Evolutionary conservation across 495 filamentous ascomycete genomes (phyloP).

Genomic region (Melanomma pulvis-pyrius): DNA sequence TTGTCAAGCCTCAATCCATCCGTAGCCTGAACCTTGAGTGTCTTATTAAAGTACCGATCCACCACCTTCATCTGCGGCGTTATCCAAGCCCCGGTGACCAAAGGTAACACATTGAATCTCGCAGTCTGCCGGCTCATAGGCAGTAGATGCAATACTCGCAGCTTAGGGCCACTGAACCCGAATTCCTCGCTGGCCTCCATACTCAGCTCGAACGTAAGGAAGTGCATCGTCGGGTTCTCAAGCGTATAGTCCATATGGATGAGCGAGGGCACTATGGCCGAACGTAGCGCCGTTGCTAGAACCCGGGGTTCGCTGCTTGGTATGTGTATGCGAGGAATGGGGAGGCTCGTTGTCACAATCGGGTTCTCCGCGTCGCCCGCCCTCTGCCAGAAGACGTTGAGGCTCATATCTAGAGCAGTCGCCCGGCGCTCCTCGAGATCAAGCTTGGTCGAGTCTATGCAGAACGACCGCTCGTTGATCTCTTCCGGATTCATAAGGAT

Average conservation of each 20-base stretch:
- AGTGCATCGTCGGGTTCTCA: slow-evolving; percentile 93
- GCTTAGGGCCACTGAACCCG: slow-evolving; percentile 88
- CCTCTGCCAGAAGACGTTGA: slow-evolving; percentile 78
- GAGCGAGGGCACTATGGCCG: slow-evolving; percentile 45
- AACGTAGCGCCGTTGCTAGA: slow-evolving; percentile 55
- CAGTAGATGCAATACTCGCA: slow-evolving; percentile 71
- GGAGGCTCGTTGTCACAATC: slow-evolving; percentile 62
- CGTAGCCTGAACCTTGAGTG: slow-evolving; percentile 32
- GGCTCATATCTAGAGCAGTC: slow-evolving; percentile 69
- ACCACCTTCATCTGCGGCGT: slow-evolving; percentile 36
- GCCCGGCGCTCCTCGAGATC: slow-evolving; percentile 78
- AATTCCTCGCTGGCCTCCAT: slow-evolving; percentile 95
- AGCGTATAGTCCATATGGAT: slow-evolving; percentile 69
- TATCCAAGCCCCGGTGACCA: slow-evolving; percentile 38
- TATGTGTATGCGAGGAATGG: slow-evolving; percentile 75
- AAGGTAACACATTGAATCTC: slow-evolving; percentile 66
- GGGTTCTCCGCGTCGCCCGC: slow-evolving; percentile 41
- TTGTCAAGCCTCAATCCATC: slow-evolving; percentile 33
- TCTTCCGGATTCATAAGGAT: slow-evolving; percentile 60
- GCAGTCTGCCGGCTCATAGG: slow-evolving; percentile 74
- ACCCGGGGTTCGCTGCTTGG: slow-evolving; percentile 86
- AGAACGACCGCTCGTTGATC: slow-evolving; percentile 69
- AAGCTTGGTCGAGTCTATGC: slow-evolving; percentile 68
- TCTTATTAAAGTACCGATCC: slow-evolving; percentile 43
- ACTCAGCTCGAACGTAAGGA: slow-evolving; percentile 83